A percentile compares a stretch with the other conserved stretches of the same genome.
These are phyloP conservation scores for Beauveria asiatica DNA, from an alignment of 2,329 filamentous ascomycete species.

Conservation along the genomic window DNA sequence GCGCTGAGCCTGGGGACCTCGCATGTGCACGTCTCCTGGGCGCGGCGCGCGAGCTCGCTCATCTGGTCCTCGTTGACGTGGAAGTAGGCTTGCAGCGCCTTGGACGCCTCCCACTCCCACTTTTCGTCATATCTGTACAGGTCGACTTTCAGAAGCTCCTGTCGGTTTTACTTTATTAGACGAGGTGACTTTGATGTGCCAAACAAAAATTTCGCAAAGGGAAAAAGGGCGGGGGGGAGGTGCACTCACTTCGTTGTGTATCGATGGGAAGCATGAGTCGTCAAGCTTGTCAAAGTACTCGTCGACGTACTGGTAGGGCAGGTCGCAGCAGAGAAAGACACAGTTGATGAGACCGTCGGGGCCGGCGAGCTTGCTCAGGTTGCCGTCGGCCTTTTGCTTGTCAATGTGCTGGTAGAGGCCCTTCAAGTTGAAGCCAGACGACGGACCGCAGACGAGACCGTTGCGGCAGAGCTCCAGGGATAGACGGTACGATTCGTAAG, in stretches of 20 bases:
- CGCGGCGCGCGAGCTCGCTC: conserved; percentile 9
- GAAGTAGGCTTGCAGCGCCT: conserved; percentile 28
- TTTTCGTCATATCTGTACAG: conserved; percentile 43
- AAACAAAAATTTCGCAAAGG: too few relatives aligned
- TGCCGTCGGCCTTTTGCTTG: conserved; percentile 37
- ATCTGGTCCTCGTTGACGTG: conserved; percentile 10
- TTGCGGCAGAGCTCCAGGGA: conserved; percentile 48
- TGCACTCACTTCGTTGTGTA: conserved; percentile 31
- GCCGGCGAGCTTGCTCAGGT: conserved; percentile 34
- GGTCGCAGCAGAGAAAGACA: conserved; percentile 54
- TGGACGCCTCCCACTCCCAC: conserved; percentile 37
- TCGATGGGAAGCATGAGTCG: conserved; percentile 37
- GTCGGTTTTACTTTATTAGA: conserved; percentile 9
- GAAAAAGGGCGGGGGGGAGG: too few relatives aligned
- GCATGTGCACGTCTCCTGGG: background rate
- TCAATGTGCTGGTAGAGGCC: conserved; percentile 43
- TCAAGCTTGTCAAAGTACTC: conserved; percentile 52
- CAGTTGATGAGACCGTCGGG: conserved; percentile 39
- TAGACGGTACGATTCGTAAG: conserved; percentile 41
- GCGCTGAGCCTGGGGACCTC: conserved; percentile 4
- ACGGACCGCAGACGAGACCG: conserved; percentile 52
- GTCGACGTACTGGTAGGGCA: conserved; percentile 54
- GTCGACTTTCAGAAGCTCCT: conserved; percentile 39
- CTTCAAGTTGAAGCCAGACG: conserved; percentile 49
- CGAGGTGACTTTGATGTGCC: background rate